Conservation (phyloP, 805 yeast genomes). For the Wickerhamomyces alni region DNA sequence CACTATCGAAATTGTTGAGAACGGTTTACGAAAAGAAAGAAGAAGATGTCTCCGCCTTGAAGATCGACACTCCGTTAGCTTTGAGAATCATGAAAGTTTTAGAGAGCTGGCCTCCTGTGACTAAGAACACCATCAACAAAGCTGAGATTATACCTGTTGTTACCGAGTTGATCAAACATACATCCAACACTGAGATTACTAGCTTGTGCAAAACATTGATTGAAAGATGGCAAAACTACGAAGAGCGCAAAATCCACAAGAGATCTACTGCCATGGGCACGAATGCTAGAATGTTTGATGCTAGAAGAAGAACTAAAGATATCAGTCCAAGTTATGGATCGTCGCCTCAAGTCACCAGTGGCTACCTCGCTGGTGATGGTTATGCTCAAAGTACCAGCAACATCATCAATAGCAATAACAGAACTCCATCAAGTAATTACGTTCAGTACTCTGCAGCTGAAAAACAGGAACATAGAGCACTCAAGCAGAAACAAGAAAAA, state of each 20-base stretch:
- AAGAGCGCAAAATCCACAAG: slow-evolving; percentile 83
- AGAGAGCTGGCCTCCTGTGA: slow-evolving; percentile 59
- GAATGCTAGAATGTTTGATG: slow-evolving; percentile 4
- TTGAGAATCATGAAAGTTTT: slow-evolving; percentile 51
- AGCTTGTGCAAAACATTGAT: slow-evolving; percentile 40
- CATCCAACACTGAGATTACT: slow-evolving; percentile 24
- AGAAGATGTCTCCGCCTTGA: slow-evolving; percentile 17
- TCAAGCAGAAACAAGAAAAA: slow-evolving; percentile 25
- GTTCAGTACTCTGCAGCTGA: neutral
- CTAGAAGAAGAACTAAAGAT: slow-evolving; percentile 16
- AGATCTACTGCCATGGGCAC: slow-evolving; percentile 30
- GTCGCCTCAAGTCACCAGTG: neutral
- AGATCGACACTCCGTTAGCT: slow-evolving; percentile 26
- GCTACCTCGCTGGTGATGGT: neutral
- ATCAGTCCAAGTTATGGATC: neutral
- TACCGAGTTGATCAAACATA: slow-evolving; percentile 28
- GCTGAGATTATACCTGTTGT: slow-evolving; percentile 68
- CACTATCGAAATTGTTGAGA: slow-evolving; percentile 57
- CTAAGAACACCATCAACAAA: slow-evolving; percentile 69
- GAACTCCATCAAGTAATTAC: neutral
- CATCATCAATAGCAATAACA: neutral
- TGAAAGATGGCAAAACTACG: slow-evolving; percentile 64
- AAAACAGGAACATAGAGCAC: slow-evolving; percentile 20
- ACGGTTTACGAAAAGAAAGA: slow-evolving; percentile 18
- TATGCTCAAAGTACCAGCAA: neutral